Conservation (phyloP, 331 rosid genomes). For the Cydonia oblonga region DNA sequence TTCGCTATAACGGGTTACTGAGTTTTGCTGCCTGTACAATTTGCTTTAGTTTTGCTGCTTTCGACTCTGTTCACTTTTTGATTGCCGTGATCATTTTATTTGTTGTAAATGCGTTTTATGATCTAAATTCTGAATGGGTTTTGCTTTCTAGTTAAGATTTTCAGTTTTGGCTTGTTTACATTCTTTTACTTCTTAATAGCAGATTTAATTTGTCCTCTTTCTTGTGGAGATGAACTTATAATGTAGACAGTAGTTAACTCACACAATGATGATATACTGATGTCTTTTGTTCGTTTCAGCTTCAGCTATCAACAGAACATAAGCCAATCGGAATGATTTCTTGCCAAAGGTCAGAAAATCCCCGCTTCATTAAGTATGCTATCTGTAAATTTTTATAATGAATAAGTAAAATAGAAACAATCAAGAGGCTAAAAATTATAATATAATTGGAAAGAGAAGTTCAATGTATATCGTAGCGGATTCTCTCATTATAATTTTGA, state of each 20-base stretch:
- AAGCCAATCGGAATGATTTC: too few species aligned
- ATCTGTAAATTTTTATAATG: not conserved
- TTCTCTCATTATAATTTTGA: not conserved
- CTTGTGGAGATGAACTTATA: not conserved
- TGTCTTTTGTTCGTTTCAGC: not conserved
- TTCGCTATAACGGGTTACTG: not conserved
- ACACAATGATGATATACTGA: not conserved
- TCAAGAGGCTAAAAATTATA: too few species aligned
- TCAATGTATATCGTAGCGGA: not conserved
- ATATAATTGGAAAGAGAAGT: not conserved
- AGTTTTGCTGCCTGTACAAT: not conserved
- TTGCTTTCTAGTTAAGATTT: not conserved
- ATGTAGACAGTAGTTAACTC: not conserved
- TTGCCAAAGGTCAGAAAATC: not conserved
- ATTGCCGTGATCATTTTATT: not conserved
- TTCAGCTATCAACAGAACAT: not conserved
- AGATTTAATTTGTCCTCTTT: not conserved
- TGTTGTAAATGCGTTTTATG: not conserved
- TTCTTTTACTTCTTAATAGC: not conserved
- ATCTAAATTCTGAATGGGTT: too few species aligned
- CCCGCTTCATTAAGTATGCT: not conserved
- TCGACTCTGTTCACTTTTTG: not conserved
- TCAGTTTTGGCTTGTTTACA: not conserved
- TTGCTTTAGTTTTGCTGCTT: not conserved
- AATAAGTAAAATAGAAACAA: not conserved